Base-by-base conservation (phyloP, 352 stramenopile genomes). In the Phytophthora kernoviae region DNA sequence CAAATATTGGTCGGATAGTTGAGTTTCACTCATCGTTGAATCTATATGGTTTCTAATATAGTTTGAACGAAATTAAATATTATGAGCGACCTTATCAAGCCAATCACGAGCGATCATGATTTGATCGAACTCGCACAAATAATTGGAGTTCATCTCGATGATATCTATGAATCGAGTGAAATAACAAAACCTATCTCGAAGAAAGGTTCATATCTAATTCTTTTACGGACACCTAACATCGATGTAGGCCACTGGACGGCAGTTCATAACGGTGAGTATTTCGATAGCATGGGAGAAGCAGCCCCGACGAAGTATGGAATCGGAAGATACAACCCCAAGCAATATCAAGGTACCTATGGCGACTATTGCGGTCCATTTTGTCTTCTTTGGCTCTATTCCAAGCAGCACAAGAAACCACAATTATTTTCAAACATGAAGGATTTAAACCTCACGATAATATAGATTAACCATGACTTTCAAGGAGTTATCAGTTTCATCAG, bases 271-370 rank as follows among this genome's bases (percentile, higher is more conserved):
- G 42, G 32, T 5, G 4, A 26, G 2, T 54, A 46, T 21, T 62
- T 62, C 17, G 54, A 62, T 37, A 27, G 4, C 1, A 54, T 54
- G 54, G 54, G 43, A n/a, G 54, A 54, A 54, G 43, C 20, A 21
- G 32, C 43, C 2, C 54, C 54, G n/a, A 48, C 8, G 1, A 15
- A 12, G 0, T 46, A 54, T 20, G 43, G 42, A 20, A 46, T 50
- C 2, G 39, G 4, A 21, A 62, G 49, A 17, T 62, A 49, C 26
- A 54, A 54, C 21, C 10, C 46, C 1, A 46, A 18, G 7, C 54
- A 62, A 37, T 48, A 47, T 18, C 54, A 62, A 40, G 24, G 22
- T 0, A 22, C 42, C n/a, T n/a, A n/a, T n/a, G n/a, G n/a, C n/a
- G n/a, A n/a, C n/a, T n/a, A n/a, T n/a, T n/a, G n/a, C n/a, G n/a